Percentiles rank a stretch among this genome's conserved stretches.
phyloP scores from a whole-genome alignment of 2,329 filamentous ascomycete genomes.

The Gnomoniopsis sp. region DNA sequence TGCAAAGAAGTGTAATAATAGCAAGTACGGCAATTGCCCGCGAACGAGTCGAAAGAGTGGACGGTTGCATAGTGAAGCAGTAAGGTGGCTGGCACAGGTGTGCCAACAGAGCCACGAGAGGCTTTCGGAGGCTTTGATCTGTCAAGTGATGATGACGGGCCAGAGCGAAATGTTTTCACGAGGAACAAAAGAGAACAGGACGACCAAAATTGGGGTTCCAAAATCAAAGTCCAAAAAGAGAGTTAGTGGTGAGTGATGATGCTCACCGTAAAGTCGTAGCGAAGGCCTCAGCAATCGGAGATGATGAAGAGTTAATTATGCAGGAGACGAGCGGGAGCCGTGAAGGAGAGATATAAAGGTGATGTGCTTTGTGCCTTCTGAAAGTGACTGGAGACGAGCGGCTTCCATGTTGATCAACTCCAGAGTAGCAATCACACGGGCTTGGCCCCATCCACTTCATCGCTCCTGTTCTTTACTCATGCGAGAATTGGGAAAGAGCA shows the following conservation, averaged over 20 bases:
- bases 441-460: too few relatives aligned
- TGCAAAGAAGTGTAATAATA: conserved; percentile 6
- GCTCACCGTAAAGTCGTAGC: neutral
- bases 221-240: conserved; percentile 21
- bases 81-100: neutral
- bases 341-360: neutral
- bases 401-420: neutral
- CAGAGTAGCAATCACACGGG: neutral
- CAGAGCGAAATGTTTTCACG: neutral
- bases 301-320: neutral
- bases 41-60: conserved; percentile 4
- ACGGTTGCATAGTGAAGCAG: conserved; percentile 12
- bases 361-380: neutral
- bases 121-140: neutral
- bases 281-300: neutral
- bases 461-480: too few relatives aligned
- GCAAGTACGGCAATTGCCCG: conserved; percentile 4
- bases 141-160: neutral
- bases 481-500: too few relatives aligned
- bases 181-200: conserved; percentile 2
- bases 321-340: neutral
- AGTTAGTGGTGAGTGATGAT: neutral
- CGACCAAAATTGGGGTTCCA: conserved; percentile 18
- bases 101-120: neutral
- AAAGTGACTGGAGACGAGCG: neutral